Evolutionary conservation across 2,329 filamentous ascomycete genomes (phyloP), one percentile per base, ranked within the genome.

Genomic region (Aspergillus clavatus): DNA sequence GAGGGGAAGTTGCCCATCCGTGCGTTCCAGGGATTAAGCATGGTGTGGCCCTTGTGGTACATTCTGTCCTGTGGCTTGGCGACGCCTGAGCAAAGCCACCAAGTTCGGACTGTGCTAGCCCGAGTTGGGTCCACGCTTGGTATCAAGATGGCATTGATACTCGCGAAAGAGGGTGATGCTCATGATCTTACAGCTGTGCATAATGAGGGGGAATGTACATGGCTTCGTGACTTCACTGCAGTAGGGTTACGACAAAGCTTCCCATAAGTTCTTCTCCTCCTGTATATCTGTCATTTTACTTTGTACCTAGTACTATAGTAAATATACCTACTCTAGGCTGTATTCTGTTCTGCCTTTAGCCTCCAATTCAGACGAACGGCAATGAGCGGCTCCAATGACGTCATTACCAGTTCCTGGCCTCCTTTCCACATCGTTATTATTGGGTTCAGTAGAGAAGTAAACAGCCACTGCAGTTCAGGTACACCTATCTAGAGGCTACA

Each of bases 11-110:
- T 50, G 23, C 50, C 51, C 8, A 47, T 67, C 11, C 63, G 64
- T 14, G 64, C 63, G 1, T 59, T 59, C 2, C 59, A 66, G 19
- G 62, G 51, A 0, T 65, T 66, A 22, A 58, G 53, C 14, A 50
- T 68, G 42, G 51, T 68, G 2, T 69, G 66, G 66, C 66, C 66
- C 2, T 47, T 68, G n/a, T 69, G 66, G 66, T 65, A 65, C 36
- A 55, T 65, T 7, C 38, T 62, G 4, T 58, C 63, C 4, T 63
- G 55, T 24, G 64, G 63, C 0, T 50, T 67, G 39, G 63, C 66
- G 4, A 66, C 59, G 0, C 54, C 58, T 2, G 50, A 46, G 1
- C 66, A 68, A 46, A 46, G 42, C 4, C 45, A 58, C 4, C 60
- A 62, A 41, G 60, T 67, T 12, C 54, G 58, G 5, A 43, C 47